These are phyloP conservation scores for Metschnikowia peoriensis DNA, from an alignment of 805 yeast species.

Conservation along the genomic window DNA sequence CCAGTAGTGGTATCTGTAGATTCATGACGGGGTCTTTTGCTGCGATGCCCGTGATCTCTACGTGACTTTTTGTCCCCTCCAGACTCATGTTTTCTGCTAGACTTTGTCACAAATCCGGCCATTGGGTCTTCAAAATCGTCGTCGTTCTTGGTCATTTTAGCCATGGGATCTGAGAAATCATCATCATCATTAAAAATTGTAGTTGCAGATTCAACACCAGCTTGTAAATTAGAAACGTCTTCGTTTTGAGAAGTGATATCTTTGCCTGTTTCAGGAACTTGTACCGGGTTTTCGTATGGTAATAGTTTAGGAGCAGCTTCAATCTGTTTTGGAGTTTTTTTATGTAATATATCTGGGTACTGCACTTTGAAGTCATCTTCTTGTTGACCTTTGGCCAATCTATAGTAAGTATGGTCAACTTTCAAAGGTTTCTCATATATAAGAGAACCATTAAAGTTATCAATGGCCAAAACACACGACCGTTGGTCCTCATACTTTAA, in stretches of 20 bases:
- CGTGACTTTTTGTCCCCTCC: background rate
- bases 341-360: slow-evolving; percentile 15
- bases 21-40: slow-evolving; percentile 7
- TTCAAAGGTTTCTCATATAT: slow-evolving; percentile 49
- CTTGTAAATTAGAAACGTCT: background rate
- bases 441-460: slow-evolving; percentile 73
- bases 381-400: slow-evolving; percentile 50
- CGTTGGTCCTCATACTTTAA: slow-evolving; percentile 79
- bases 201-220: background rate
- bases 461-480: slow-evolving; percentile 82
- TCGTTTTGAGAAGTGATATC: too few relatives aligned
- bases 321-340: slow-evolving; percentile 10
- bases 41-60: slow-evolving; percentile 2
- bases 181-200: background rate
- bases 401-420: slow-evolving; percentile 73
- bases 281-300: slow-evolving; percentile 4
- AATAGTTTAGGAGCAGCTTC: slow-evolving; percentile 6
- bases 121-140: slow-evolving; percentile 31
- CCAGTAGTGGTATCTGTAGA: background rate
- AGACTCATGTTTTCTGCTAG: background rate
- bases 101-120: slow-evolving; percentile 2
- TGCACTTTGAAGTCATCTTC: slow-evolving; percentile 43
- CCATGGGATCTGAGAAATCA: slow-evolving; percentile 37
- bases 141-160: slow-evolving; percentile 22
- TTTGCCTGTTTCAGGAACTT: background rate